Percentiles rank a stretch among this genome's conserved stretches.
Conservation (phyloP, 129 eudicot species). For the Helianthus annuus region HanXRQr2.0-SUNRISE NC_035446.2:65678999-65679498, state of each 20-base stretch:
- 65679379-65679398: conserved; percentile 81
- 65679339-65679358: conserved; percentile 88
- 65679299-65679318: neutral
- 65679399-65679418: conserved; percentile 80
- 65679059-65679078: neutral
- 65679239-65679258: conserved; percentile 9
- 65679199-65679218: neutral
- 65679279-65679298: neutral
- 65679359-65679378: conserved; percentile 91
- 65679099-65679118: neutral
- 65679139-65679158: neutral
- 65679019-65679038: neutral
- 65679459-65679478: conserved; percentile 69
- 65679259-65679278: neutral
- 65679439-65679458: conserved; percentile 92
- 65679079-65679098: neutral
- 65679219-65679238: conserved; percentile 5
- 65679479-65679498: conserved; percentile 69
- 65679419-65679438: conserved; percentile 80
- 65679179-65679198: neutral
- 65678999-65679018: neutral
- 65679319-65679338: neutral
- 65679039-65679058: neutral
- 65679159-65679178: conserved; percentile 7
- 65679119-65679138: conserved; percentile 1